Base-by-base conservation (phyloP, 2,329 filamentous ascomycete species). In the Sphaerostilbella broomeana region DNA sequence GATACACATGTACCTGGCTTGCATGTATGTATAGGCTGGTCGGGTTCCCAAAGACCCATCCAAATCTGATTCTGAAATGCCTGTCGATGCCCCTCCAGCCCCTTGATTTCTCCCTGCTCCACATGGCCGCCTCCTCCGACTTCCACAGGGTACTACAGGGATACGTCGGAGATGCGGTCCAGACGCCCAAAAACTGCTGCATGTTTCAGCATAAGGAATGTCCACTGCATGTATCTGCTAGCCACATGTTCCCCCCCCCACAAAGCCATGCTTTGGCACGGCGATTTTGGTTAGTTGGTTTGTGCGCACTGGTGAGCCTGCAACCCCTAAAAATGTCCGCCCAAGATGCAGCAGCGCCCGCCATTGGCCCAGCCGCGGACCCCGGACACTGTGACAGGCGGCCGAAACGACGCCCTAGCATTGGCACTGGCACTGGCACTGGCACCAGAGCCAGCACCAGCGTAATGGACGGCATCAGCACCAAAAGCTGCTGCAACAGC, bases 71-170 rank as follows among this genome's bases (percentile, higher is more conserved):
- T 9, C 25, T 34, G 30, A 37, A 42, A 42, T 38, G 40, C 40
- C 35, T 42, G 40, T 42, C 40, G 32, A 21, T 44, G 42, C 38
- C 43, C 42, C 42, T 44, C 37, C 38, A 44, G 42, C 42, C 42
- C 43, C 43, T 45, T 42, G 43, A 45, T 45, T 45, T 45, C 39
- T 42, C 38, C 22, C 29, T 19, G 32, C 38, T 42, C 43, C 39
- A 42, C 43, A 42, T 34, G 21, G 21, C 26, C 39, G 38, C 39
- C 34, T 22, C 41, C 43, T 38, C 43, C 35, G 35, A 35, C 38
- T 27, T 16, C 28, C 21, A 29, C 10, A 20, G 18, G 38, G 22
- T 42, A 44, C 38, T 15, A 15, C 22, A 3, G n/a, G 35, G 34
- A 30, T 4, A 42, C 38, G 13, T 31, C 15, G n/a, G n/a, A n/a